Evolutionary conservation across 169 alveolate genomes (phyloP).

Genomic region (Plasmodium knowlesi): DNA sequence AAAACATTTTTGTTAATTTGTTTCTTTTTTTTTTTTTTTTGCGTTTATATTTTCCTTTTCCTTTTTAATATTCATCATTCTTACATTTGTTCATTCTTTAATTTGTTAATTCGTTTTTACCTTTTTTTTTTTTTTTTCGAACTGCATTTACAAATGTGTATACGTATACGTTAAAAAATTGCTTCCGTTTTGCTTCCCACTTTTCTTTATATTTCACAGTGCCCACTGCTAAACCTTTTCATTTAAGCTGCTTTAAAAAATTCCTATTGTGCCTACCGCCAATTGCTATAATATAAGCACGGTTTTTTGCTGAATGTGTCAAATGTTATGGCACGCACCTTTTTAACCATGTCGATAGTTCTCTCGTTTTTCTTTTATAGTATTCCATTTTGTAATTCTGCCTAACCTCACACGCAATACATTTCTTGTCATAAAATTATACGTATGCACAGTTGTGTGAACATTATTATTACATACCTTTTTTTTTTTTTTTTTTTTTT

Average conservation of each 20-base stretch:
- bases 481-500: background rate
- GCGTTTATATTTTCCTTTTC: background rate
- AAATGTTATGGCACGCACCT: background rate
- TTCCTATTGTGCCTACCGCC: background rate
- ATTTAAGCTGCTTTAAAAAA: background rate
- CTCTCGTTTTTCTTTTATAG: background rate
- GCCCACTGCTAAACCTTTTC: background rate
- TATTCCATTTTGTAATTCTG: background rate
- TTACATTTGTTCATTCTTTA: background rate
- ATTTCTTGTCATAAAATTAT: background rate
- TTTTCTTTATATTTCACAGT: background rate
- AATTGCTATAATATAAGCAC: background rate
- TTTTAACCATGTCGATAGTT: background rate
- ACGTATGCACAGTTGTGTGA: background rate
- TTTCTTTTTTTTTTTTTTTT: background rate
- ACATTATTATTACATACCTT: background rate
- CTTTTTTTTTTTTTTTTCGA: background rate
- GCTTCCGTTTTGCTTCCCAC: background rate
- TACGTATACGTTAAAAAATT: background rate
- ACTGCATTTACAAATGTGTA: background rate
- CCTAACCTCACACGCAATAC: background rate
- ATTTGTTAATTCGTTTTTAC: background rate
- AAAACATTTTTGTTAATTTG: background rate
- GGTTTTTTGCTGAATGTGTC: background rate
- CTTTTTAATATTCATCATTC: background rate